Evolutionary conservation across 352 stramenopile genomes (phyloP).

Genomic region (Phytopythium helicoides): DNA sequence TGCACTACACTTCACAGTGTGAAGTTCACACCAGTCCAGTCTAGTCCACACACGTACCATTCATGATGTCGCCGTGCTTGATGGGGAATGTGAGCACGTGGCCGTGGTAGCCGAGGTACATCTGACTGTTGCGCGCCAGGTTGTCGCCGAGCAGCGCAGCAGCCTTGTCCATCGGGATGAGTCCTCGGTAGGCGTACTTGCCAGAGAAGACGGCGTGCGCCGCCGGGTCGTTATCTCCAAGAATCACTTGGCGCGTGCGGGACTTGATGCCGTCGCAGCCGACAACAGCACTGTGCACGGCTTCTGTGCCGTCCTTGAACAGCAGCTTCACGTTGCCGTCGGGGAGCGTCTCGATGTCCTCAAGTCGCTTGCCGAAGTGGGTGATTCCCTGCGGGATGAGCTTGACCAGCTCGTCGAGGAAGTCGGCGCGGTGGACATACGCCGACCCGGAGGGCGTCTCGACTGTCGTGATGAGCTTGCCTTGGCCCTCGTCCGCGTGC

Average conservation of each 20-base stretch:
- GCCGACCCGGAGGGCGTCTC: constrained; percentile 23
- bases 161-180: constrained; percentile 34
- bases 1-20: too few relatives aligned
- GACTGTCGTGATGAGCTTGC: constrained; percentile 27
- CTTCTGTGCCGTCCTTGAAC: constrained; percentile 25
- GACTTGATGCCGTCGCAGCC: too few relatives aligned
- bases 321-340: constrained; percentile 32
- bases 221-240: constrained; percentile 23
- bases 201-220: constrained; percentile 27
- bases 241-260: constrained; percentile 22
- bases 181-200: constrained; percentile 33
- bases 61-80: constrained; percentile 31
- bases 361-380: constrained; percentile 28
- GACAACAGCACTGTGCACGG: constrained; percentile 15
- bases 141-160: constrained; percentile 25
- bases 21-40: too few relatives aligned
- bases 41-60: too few relatives aligned
- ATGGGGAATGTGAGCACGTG: constrained; percentile 34
- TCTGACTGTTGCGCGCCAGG: constrained; percentile 34
- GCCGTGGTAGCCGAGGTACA: constrained; percentile 37
- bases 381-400: constrained; percentile 21
- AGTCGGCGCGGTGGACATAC: constrained; percentile 32
- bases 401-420: constrained; percentile 29
- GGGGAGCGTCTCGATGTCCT: constrained; percentile 23
- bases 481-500: constrained; percentile 13